These are phyloP conservation scores for Papiliotrema terrestris DNA, from an alignment of 1,284 basidiomycete genomes.

Conservation along the genomic window DNA sequence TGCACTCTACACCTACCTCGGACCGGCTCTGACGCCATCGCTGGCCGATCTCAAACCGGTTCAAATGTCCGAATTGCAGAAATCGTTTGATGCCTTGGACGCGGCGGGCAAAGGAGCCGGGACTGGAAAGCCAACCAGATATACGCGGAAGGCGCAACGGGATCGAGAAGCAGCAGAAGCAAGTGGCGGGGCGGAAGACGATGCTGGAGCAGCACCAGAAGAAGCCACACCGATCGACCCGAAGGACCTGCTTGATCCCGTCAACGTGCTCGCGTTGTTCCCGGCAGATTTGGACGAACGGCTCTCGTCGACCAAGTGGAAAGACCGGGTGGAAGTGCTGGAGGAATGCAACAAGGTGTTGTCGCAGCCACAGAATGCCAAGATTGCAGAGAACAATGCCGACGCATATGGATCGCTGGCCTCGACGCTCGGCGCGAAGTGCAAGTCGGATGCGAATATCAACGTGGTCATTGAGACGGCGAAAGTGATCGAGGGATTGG, in stretches of 20 bases:
- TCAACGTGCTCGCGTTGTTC: constrained; percentile 71
- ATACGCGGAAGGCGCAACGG: constrained; percentile 73
- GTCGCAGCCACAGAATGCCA: constrained; percentile 60
- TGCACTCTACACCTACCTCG: constrained; percentile 82
- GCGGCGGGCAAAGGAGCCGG: constrained; percentile 78
- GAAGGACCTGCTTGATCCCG: constrained; percentile 75
- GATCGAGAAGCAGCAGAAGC: constrained; percentile 60
- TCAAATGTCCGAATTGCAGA: constrained; percentile 94
- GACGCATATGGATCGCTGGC: constrained; percentile 38
- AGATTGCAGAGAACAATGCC: constrained; percentile 70
- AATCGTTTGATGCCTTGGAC: constrained; percentile 81
- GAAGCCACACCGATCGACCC: constrained; percentile 63
- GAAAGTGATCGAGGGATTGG: constrained; percentile 78
- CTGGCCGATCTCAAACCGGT: constrained; percentile 93
- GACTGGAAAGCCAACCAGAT: constrained; percentile 68
- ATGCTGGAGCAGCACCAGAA: constrained; percentile 33
- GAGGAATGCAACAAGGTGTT: constrained; percentile 77
- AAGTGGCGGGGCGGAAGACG: constrained; percentile 43
- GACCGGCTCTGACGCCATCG: constrained; percentile 79
- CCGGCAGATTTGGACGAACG: constrained; percentile 69
- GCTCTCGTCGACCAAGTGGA: constrained; percentile 92
- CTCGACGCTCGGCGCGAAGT: constrained; percentile 69
- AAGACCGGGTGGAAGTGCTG: constrained; percentile 89
- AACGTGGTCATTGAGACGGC: constrained; percentile 91
- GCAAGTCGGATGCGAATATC: constrained; percentile 89